phyloP scores from a whole-genome alignment of 805 yeast species.

The Citeromyces matritensis region DNA sequence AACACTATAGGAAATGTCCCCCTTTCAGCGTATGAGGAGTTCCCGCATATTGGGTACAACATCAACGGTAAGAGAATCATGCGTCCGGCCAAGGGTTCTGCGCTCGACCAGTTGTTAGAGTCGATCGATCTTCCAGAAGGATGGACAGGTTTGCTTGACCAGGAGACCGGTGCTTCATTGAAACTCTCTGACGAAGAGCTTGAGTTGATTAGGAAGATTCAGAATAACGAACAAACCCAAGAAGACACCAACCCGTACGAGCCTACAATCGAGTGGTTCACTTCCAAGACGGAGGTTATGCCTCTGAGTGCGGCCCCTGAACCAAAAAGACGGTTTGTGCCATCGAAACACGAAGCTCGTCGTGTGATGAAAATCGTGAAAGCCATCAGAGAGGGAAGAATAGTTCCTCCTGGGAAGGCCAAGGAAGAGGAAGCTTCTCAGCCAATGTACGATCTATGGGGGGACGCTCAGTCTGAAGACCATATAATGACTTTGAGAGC shows the following conservation, averaged over 20 bases:
- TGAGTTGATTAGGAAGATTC: constrained; percentile 76
- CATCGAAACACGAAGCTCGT: constrained; percentile 94
- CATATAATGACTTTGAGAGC: constrained; percentile 90
- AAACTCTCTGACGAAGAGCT: constrained; percentile 79
- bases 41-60: constrained; percentile 95
- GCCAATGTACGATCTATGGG: constrained; percentile 73
- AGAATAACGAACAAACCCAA: constrained; percentile 71
- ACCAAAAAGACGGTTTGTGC: constrained; percentile 93
- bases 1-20: constrained; percentile 95
- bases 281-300: constrained; percentile 70
- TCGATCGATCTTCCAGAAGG: constrained; percentile 93
- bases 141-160: constrained; percentile 94
- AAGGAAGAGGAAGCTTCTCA: constrained; percentile 34
- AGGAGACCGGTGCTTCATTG: constrained; percentile 72
- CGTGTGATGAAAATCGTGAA: constrained; percentile 90
- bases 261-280: constrained; percentile 93
- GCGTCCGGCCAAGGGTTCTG: constrained; percentile 97
- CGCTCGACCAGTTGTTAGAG: constrained; percentile 80
- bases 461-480: constrained; percentile 48
- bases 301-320: constrained; percentile 91
- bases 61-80: constrained; percentile 95
- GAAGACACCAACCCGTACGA: constrained; percentile 78
- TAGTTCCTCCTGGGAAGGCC: constrained; percentile 57
- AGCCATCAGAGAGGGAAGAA: constrained; percentile 94
- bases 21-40: constrained; percentile 83